Evolutionary conservation across 768 basidiomycete species (phyloP).

Genomic region (Tylopilus intermedius): DNA sequence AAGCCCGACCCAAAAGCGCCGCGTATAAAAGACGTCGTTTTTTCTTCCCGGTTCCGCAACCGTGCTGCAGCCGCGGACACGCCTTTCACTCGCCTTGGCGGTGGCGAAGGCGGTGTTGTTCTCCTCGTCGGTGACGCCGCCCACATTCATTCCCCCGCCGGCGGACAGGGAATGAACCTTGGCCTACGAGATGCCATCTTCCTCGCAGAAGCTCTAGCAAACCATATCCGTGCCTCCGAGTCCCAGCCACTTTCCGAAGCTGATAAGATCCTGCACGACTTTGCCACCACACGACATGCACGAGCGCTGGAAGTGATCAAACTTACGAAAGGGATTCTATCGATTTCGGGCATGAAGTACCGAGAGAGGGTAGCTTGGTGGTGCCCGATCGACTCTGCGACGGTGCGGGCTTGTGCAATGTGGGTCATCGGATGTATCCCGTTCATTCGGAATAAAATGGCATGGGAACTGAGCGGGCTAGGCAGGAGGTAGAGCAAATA

Average conservation of each 20-base stretch:
- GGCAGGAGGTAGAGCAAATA: conserved; percentile 10
- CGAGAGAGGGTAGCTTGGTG: conserved; percentile 12
- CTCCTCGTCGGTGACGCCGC: conserved; percentile 44
- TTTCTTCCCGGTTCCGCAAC: conserved; percentile 44
- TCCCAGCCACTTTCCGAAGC: too few relatives aligned
- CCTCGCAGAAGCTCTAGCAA: conserved; percentile 38
- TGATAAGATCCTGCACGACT: too few relatives aligned
- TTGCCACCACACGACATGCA: too few relatives aligned
- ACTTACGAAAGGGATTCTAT: conserved; percentile 32
- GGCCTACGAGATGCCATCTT: conserved; percentile 49
- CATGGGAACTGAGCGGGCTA: conserved; percentile 22
- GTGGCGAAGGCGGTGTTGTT: conserved; percentile 13
- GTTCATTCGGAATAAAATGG: conserved; percentile 10
- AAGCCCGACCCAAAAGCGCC: conserved; percentile 27
- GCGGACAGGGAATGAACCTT: conserved; percentile 56
- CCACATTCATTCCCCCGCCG: conserved; percentile 47
- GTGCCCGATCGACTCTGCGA: conserved; percentile 23
- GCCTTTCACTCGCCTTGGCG: conserved; percentile 27
- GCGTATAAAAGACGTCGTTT: conserved; percentile 34
- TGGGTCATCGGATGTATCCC: conserved; percentile 17
- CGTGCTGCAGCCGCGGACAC: conserved; percentile 39
- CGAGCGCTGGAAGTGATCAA: too few relatives aligned
- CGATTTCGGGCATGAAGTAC: conserved; percentile 21
- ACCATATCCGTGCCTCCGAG: conserved; percentile 31
- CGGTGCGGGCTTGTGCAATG: conserved; percentile 25